phyloP scores from a whole-genome alignment of 108 stramenopile species.

The Schizochytrium sp. region DNA sequence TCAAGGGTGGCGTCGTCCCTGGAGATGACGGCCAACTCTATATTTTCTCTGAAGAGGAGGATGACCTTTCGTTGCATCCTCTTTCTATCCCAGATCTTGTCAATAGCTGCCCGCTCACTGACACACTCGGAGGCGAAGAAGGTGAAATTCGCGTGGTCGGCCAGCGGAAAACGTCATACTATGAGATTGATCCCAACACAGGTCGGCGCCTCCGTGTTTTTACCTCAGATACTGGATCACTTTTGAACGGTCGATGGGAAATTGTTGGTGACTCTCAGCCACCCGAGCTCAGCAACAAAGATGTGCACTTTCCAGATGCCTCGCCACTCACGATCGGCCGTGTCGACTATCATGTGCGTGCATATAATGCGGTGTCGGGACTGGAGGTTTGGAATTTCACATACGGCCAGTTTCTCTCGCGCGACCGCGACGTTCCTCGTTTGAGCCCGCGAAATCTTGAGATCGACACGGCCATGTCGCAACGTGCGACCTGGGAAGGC shows the following conservation, averaged over 20 bases:
- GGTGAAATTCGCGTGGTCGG: neutral
- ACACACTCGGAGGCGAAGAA: neutral
- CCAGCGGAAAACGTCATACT: neutral
- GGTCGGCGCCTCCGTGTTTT: neutral
- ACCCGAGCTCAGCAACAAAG: neutral
- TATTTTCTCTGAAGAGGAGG: neutral
- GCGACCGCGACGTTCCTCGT: neutral
- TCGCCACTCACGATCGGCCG: neutral
- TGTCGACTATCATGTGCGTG: neutral
- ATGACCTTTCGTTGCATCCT: neutral
- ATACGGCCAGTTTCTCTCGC: neutral
- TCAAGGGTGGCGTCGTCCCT: neutral
- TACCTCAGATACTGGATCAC: neutral
- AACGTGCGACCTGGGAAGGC: neutral
- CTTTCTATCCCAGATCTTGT: neutral
- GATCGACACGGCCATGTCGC: neutral
- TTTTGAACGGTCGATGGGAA: neutral
- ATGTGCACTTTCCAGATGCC: neutral
- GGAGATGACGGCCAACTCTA: neutral
- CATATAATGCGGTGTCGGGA: neutral
- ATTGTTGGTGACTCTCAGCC: neutral
- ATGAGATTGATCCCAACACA: neutral
- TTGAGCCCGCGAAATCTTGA: neutral
- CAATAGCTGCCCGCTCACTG: neutral
- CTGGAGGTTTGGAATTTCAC: conserved; percentile 3